A percentile compares a stretch with the other conserved stretches of the same genome.
These are phyloP conservation scores for Selaginella moellendorffii DNA, from an alignment of 75 land plant genomes.

Conservation along the genomic window DNA sequence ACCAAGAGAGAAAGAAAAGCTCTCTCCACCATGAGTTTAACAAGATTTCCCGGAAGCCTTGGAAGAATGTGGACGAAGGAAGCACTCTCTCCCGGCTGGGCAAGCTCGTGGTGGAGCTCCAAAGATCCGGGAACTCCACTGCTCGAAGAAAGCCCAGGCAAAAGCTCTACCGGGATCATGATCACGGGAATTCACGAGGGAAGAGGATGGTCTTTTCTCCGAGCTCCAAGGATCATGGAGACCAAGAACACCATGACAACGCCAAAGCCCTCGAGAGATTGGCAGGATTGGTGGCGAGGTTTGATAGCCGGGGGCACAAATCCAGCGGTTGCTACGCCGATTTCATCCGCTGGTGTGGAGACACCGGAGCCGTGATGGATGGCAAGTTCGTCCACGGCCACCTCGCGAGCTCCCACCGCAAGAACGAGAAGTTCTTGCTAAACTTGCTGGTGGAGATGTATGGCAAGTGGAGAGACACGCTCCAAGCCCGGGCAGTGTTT, in stretches of 20 bases:
- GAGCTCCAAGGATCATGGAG: too few species aligned
- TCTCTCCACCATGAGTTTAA: too few species aligned
- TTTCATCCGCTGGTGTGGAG: not conserved
- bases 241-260: not conserved
- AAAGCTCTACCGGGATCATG: too few species aligned
- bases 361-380: not conserved
- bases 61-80: too few species aligned
- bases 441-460: slow-evolving; percentile 3
- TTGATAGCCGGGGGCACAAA: not conserved
- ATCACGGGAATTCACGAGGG: too few species aligned
- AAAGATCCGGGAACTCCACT: too few species aligned
- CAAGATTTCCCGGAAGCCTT: too few species aligned
- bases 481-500: not conserved
- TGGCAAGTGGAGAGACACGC: not conserved
- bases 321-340: not conserved
- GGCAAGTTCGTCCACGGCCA: not conserved
- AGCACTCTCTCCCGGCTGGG: too few species aligned
- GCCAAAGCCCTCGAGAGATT: not conserved
- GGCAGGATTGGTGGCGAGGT: not conserved
- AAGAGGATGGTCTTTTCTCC: too few species aligned
- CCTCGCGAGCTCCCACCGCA: not conserved
- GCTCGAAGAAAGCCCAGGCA: too few species aligned
- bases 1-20: too few species aligned
- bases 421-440: not conserved
- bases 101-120: too few species aligned